Conservation (phyloP, 768 basidiomycete species). For the Kwoniella sp. region DNA sequence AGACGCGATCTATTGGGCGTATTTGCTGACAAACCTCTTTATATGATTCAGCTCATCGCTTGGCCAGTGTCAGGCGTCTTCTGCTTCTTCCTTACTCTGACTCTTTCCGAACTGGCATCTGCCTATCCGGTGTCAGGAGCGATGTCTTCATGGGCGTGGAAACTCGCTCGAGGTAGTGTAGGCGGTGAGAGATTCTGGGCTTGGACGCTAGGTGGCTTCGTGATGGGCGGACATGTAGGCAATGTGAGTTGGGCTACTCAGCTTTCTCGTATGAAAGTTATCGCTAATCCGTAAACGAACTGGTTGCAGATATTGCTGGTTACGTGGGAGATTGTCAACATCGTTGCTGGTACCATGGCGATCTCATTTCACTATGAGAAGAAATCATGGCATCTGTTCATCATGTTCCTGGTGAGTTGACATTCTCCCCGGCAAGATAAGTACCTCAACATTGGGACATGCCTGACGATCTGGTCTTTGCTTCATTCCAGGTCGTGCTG, state of each 20-base stretch:
- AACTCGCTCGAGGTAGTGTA: conserved; percentile 46
- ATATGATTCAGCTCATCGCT: conserved; percentile 42
- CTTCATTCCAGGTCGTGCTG: conserved; percentile 34
- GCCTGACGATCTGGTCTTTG: not conserved
- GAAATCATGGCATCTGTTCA: conserved; percentile 43
- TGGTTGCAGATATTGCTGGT: conserved; percentile 43
- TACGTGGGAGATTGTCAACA: conserved; percentile 45
- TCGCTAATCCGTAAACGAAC: no score
- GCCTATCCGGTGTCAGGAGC: conserved; percentile 54
- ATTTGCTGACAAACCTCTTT: not conserved
- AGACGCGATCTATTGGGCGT: not conserved
- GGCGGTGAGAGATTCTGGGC: conserved; percentile 53
- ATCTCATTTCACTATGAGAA: conserved; percentile 40
- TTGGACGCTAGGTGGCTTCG: conserved; percentile 50
- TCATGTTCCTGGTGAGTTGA: conserved; percentile 48
- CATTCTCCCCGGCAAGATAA: not conserved
- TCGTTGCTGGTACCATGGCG: conserved; percentile 47
- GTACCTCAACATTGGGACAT: not conserved
- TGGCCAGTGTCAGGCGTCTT: conserved; percentile 51
- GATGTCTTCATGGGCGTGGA: conserved; percentile 55
- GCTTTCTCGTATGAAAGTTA: no score
- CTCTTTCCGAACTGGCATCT: conserved; percentile 51
- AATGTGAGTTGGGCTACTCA: conserved; percentile 34
- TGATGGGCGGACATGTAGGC: conserved; percentile 45
- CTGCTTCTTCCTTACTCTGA: conserved; percentile 45